These are phyloP conservation scores for Globisporangium cystogenes DNA, from an alignment of 352 stramenopile genomes.

Conservation along the genomic window DNA sequence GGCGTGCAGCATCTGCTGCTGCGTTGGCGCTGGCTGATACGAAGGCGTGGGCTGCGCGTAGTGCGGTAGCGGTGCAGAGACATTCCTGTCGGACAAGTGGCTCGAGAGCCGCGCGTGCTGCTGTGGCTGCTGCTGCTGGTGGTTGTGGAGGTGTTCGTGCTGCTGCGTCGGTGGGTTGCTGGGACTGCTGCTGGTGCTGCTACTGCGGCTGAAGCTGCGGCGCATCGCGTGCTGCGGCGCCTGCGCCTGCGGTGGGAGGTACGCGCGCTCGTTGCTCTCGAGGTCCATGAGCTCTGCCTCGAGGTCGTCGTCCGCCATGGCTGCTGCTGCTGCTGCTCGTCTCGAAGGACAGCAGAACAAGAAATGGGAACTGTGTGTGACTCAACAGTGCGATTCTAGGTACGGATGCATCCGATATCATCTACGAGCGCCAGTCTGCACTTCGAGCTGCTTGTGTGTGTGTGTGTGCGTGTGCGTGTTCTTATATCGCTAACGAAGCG, in stretches of 20 bases:
- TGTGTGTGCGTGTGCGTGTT: too few relatives aligned
- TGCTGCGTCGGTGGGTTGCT: neutral
- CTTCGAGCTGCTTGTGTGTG: too few relatives aligned
- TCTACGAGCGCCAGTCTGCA: too few relatives aligned
- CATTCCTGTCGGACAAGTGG: neutral
- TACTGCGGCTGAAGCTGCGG: slow-evolving; percentile 7
- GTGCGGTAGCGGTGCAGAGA: neutral
- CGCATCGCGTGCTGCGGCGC: slow-evolving; percentile 4
- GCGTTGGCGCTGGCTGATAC: neutral
- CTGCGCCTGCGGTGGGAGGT: slow-evolving; percentile 26
- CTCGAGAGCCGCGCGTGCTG: neutral
- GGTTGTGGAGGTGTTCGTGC: too few relatives aligned
- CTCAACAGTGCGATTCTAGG: too few relatives aligned
- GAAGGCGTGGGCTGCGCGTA: neutral
- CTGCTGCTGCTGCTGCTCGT: neutral
- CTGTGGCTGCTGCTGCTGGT: neutral
- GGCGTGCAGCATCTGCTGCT: slow-evolving; percentile 4
- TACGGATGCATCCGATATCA: too few relatives aligned
- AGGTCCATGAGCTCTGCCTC: slow-evolving; percentile 66
- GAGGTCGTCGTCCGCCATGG: slow-evolving; percentile 24
- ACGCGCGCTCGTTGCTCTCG: slow-evolving; percentile 47
- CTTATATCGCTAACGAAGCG: too few relatives aligned
- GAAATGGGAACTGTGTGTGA: too few relatives aligned
- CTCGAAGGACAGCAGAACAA: too few relatives aligned
- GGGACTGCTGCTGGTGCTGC: neutral